Base-by-base conservation (phyloP, 306 rosid species). In the Casuarina glauca region DNA sequence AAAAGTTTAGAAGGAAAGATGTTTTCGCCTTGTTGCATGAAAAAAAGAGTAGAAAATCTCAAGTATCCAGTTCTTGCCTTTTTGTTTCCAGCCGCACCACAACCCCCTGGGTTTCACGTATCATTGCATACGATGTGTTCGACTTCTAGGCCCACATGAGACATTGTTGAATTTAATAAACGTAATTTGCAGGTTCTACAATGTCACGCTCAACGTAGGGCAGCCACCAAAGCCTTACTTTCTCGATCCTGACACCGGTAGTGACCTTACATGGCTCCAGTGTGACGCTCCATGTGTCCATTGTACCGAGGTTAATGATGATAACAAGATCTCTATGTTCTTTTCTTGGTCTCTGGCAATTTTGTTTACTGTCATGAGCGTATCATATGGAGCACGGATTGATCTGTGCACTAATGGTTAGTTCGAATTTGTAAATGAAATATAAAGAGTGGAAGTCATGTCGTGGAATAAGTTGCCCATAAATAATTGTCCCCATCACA, bases 231-330 rank as follows among this genome's bases (percentile, higher is more conserved):
- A 85, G 87, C 94, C 96, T 6, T 94, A 90, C 78, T 94, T 86
- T 89, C 83, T 94, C 43, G 98, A 94, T 85, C 84, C 96, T 48
- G 98, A 94, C 83, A 92, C 97, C 1, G 98, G 98, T 42, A 94
- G 98, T 84, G 98, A 94, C 80, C 97, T 94, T 78, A 92, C 98
- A 70, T 94, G 98, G 98, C 97, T 94, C 77, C 98, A 92, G 86
- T 94, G 98, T 82, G 94, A 90, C 80, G 97, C 94, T 57, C 97
- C 98, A 73, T 89, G 97, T 80, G 58, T 77, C 6, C 86, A 12
- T 4, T 92, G 98, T 80, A 88, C 92, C n/a, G 90, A 89, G 98
- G 98, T 92, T 85, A 73, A 51, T 70, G 11, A 19, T 11, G 19
- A 62, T 44, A 62, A 62, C 7, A 20, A 15, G 16, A 12, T 62